These are phyloP conservation scores for Pseudoneurospora amorphoporcata DNA, from an alignment of 495 filamentous ascomycete genomes.

Conservation along the genomic window DNA sequence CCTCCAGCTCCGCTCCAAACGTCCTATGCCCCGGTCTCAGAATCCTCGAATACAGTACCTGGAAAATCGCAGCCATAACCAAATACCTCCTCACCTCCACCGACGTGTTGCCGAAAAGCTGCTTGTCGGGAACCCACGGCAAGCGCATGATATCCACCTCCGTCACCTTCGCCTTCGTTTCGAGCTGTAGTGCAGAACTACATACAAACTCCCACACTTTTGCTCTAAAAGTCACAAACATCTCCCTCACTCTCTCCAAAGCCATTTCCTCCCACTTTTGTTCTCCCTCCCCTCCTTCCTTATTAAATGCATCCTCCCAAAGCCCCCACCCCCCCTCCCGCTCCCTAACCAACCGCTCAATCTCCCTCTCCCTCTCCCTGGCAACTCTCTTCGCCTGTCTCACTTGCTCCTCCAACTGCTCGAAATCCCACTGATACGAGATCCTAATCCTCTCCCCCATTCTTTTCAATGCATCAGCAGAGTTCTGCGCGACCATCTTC, in stretches of 20 bases:
- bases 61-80: constrained; percentile 9
- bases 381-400: not conserved
- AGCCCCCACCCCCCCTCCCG: not conserved
- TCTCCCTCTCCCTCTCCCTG: not conserved
- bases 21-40: constrained; percentile 5
- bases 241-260: not conserved
- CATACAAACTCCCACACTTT: not conserved
- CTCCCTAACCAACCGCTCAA: not conserved
- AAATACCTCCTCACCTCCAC: not conserved
- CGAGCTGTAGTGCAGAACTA: not conserved
- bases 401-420: not conserved
- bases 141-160: not conserved
- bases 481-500: not conserved
- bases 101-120: not conserved
- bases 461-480: not conserved
- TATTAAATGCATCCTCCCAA: not conserved
- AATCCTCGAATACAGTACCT: constrained; percentile 8
- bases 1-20: constrained; percentile 1
- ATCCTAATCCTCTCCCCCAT: not conserved
- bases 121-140: not conserved
- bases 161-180: not conserved
- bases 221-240: not conserved
- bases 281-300: not conserved
- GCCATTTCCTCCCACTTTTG: not conserved
- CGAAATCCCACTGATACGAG: not conserved